phyloP scores from a whole-genome alignment of 352 stramenopile species.

The Poterioochromonas sp. region DNA sequence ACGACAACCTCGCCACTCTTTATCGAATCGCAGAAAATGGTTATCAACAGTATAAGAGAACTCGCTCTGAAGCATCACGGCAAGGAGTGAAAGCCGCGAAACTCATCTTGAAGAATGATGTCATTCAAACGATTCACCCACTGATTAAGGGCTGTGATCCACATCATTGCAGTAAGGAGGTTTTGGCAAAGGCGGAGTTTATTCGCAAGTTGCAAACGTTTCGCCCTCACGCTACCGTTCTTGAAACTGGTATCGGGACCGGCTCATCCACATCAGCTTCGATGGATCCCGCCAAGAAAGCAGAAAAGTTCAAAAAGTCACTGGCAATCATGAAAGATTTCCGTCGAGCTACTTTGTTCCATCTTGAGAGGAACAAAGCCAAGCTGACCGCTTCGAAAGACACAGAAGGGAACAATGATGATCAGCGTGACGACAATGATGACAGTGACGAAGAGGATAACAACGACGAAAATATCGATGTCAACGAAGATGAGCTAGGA shows the following conservation, averaged over 20 bases:
- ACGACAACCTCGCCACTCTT: conserved; percentile 43
- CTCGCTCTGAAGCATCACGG: conserved; percentile 84
- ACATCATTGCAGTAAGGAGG: conserved; percentile 41
- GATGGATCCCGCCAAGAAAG: too few species aligned
- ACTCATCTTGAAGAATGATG: conserved; percentile 64
- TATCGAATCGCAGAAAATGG: conserved; percentile 80
- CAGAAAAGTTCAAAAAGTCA: conserved; percentile 1
- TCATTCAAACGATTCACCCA: conserved; percentile 45
- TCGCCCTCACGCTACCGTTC: conserved; percentile 75
- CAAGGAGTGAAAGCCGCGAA: conserved; percentile 86
- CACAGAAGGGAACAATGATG: background rate
- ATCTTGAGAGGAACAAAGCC: conserved; percentile 11
- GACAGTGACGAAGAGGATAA: conserved; percentile 36
- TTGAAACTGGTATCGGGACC: conserved; percentile 57
- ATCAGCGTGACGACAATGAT: conserved; percentile 10
- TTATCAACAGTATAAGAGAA: conserved; percentile 95
- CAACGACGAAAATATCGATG: conserved; percentile 46
- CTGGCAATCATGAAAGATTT: conserved; percentile 61
- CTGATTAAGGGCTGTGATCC: conserved; percentile 40
- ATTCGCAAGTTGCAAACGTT: conserved; percentile 70
- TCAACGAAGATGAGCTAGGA: conserved; percentile 24
- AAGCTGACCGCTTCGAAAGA: background rate
- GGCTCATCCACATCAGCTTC: conserved; percentile 4
- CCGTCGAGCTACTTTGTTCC: background rate
- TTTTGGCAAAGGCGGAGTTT: conserved; percentile 65